Base-by-base conservation (phyloP, 257 asterid genomes). In the Solanum infundibuliforme region DNA sequence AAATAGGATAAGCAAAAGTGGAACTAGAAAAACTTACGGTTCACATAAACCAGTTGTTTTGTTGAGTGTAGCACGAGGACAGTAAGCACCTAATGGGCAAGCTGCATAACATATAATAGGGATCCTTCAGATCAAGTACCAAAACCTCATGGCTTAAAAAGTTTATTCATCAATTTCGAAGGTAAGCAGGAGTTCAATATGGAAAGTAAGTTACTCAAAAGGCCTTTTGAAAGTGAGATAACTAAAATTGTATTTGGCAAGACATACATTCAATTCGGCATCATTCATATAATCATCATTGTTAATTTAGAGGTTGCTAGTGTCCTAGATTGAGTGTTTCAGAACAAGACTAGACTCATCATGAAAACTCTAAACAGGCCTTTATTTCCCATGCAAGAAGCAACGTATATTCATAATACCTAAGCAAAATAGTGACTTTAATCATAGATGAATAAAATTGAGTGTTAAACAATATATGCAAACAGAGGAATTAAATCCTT, bases 41-140 rank as follows among this genome's bases (percentile, higher is more conserved):
- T 94, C 96, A 91, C 99, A 97, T 86, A 77, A 84, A 85, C 99
- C 99, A 43, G 95, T 90, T 83, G 90, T 85, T 90, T 91, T 87
- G 84, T 96, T 94, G 85, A 94, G 94, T 82, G 84, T 88, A 58
- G 97, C 94, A 83, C 79, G 92, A 6, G 99, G 99, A 89, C 99
- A 97, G 89, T 91, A 95, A 83, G 99, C 91, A 75, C 99, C 99
- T 88, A 96, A 84, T 23, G 99, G 99, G 87, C 99, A 97, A 90
- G 99, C 99, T 97, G 88, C 92, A 93, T 72, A 41, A 87, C 46
- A 87, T 38, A 73, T 32, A 89, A 11, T 65, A 89, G 43, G 71
- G 86, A 91, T 88, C 74, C 90, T 60, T 32, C 68, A 87, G 55
- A 79, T 60, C 39, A 79, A 38, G 3, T 75, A 75, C 29, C 5